Base-by-base conservation (phyloP, 345 rosid species). In the Balakata baccata region DNA sequence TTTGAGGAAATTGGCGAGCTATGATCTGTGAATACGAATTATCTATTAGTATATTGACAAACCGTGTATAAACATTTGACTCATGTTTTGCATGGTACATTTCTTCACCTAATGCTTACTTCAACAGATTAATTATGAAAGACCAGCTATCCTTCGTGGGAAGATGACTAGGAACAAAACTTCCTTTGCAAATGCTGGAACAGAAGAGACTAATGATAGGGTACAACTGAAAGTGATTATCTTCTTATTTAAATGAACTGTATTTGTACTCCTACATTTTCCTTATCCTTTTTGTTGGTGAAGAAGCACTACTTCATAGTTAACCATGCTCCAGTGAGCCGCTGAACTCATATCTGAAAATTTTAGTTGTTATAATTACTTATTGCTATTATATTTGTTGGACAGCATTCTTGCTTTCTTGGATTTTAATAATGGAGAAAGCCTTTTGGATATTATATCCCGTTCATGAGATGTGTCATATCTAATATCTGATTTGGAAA, bases 141-240 rank as follows among this genome's bases (percentile, higher is more conserved):
- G 71, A 34, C 56, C 71, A 68, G 59, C 71, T 38, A 51, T 51
- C 25, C 59, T 25, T 7, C 39, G 58, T 17, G 71, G 71, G 59
- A 68, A 68, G 58, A 68, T 9, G 71, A 25, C 58, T 68, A 16
- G 46, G 43, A 13, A 59, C 59, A 25, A 29, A 68, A 29, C 41
- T 34, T 17, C 41, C 13, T 68, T n/a, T 51, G 14, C 38, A 50
- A 68, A 50, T 68, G 43, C 45, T 68, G 59, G 41, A 51, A 50
- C 59, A 11, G 71, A 51, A 51, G 71, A 68, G 51, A 50, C 59
- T 50, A 68, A 14, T 25, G 71, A 68, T 38, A 68, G 51, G 71
- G 71, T 68, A 67, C 41, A 50, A 25, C 59, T 53, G 45, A 51
- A 68, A 25, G 20, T 50, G 59, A 25, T 34, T 49, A 4, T 47